These are phyloP conservation scores for Spizellomyces punctatus DNA, from an alignment of 192 early-diverging fungal genomes.

Conservation along the genomic window DNA sequence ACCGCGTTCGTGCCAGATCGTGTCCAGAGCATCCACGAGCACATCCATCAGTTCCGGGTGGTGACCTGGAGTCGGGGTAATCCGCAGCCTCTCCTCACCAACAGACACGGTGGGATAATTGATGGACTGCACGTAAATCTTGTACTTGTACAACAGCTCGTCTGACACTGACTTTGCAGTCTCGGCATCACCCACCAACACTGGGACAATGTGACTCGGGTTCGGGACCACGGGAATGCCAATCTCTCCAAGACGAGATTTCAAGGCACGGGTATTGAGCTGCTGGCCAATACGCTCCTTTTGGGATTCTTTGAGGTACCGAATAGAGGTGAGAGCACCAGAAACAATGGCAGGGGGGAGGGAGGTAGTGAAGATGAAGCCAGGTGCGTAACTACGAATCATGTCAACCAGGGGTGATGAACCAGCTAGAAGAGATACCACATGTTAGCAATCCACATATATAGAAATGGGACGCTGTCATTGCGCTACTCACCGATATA, in stretches of 20 bases:
- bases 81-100: conserved; percentile 95
- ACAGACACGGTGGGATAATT: conserved; percentile 96
- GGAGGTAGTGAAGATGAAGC: conserved; percentile 99
- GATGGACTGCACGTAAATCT: conserved; percentile 98
- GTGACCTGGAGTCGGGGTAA: conserved; percentile 98
- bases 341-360: conserved; percentile 90
- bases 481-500: conserved; percentile 71
- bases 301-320: conserved; percentile 84
- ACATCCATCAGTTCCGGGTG: conserved; percentile 75
- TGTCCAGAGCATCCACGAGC: conserved; percentile 80
- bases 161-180: conserved; percentile 91
- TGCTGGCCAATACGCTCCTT: conserved; percentile 92
- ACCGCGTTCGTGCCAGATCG: conserved; percentile 84
- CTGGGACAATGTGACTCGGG: conserved; percentile 98
- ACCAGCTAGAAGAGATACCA: conserved; percentile 47
- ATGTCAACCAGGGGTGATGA: conserved; percentile 88
- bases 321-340: conserved; percentile 90
- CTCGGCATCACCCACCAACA: conserved; percentile 96
- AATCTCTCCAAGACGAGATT: conserved; percentile 72
- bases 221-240: conserved; percentile 98
- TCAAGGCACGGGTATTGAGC: conserved; percentile 86
- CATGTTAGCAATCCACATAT: no score
- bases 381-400: conserved; percentile 96
- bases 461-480: no score
- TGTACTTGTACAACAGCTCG: conserved; percentile 84